Evolutionary conservation across 2,329 filamentous ascomycete genomes (phyloP), one percentile per base, ranked within the genome.

Genomic region (Zarea fungicola): DNA sequence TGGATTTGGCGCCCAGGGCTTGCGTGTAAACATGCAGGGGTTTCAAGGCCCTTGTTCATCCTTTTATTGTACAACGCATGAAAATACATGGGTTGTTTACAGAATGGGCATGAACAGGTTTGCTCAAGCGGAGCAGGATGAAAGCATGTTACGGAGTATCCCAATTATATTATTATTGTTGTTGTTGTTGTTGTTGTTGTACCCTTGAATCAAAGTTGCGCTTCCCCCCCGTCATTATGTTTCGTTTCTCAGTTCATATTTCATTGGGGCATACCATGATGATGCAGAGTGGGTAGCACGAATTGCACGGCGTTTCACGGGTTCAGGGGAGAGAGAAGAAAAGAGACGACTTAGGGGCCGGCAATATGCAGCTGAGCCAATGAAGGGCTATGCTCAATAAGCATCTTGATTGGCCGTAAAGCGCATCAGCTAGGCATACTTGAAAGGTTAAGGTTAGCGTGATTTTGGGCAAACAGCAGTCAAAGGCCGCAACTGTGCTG

Each of bases 361-460:
- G n/a, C 32, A 35, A 18, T 14, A 18, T 18, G 19, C 32, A 35
- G 7, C n/a, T 5, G 26, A 7, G 26, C 26, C 26, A n/a, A 13
- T 9, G 8, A 22, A 37, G 22, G 13, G 6, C 6, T 3, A 10
- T 11, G 18, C 18, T 19, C 18, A 5, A 14, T 34, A 4, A 13
- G 9, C 36, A 18, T 14, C 44, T 7, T 48, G 44, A 48, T 48
- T 48, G 44, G 44, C 14, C 36, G n/a, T 21, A 21, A 21, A 13
- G 23, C 23, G n/a, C 36, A 21, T 25, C 13, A 13, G 25, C 28
- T 34, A 18, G n/a, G 10, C 11, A 8, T 10, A 11, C n/a, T 21
- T 47, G 44, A 32, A 21, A 25, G 44, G 44, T 23, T 25, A n/a
- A 40, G 34, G 23, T 22, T 37, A 28, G 34, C 32, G 43, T 26